These are phyloP conservation scores for Mycena alexandri DNA, from an alignment of 768 basidiomycete genomes.

Conservation along the genomic window DNA sequence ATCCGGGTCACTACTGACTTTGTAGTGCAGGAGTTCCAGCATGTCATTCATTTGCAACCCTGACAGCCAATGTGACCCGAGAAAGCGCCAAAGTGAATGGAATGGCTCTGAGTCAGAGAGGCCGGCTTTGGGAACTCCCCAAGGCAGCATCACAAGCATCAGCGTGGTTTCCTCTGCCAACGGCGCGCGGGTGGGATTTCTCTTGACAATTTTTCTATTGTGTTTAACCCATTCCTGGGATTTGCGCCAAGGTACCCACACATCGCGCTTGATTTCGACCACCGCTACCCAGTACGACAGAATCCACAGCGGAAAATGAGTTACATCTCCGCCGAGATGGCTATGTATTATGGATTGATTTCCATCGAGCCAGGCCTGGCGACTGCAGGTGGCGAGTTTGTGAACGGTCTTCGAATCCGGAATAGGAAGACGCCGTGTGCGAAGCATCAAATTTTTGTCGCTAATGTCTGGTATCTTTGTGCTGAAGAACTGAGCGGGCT, in stretches of 20 bases:
- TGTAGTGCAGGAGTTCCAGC: constrained; percentile 15
- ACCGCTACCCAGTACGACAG: constrained; percentile 5
- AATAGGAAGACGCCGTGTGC: constrained; percentile 14
- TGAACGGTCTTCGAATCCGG: constrained; percentile 7
- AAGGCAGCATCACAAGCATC: background rate
- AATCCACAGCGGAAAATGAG: constrained; percentile 6
- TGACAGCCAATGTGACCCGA: constrained; percentile 10
- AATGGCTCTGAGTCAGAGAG: background rate
- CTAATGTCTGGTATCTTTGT: background rate
- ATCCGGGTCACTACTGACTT: background rate
- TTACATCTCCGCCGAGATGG: constrained; percentile 1
- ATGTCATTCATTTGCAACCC: constrained; percentile 25
- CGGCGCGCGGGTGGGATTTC: background rate
- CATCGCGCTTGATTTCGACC: background rate
- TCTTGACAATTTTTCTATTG: background rate
- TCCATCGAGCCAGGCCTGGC: constrained; percentile 20
- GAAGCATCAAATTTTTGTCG: constrained; percentile 1
- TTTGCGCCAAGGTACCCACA: background rate
- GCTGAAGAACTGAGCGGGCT: constrained; percentile 28
- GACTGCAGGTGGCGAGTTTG: constrained; percentile 8
- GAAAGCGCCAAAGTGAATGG: background rate
- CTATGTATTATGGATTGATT: constrained; percentile 1
- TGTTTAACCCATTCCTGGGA: background rate
- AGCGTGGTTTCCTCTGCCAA: background rate
- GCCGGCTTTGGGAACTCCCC: background rate